Base-by-base conservation (phyloP, 2,329 filamentous ascomycete species). In the Scedosporium minutisporum region DNA sequence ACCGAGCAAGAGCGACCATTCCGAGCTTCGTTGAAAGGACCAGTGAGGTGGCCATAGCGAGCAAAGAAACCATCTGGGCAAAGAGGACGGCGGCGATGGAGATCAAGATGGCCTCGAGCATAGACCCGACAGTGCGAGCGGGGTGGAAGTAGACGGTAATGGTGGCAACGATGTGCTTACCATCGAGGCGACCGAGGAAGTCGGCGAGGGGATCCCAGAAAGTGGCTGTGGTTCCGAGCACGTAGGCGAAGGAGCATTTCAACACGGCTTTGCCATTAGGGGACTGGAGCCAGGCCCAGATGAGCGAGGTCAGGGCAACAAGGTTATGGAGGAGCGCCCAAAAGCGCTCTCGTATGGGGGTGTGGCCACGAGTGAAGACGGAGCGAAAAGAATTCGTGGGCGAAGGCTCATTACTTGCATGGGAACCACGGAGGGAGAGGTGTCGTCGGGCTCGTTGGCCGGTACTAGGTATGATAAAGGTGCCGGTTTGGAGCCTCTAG, bases 141-240 rank as follows among this genome's bases (percentile, higher is more conserved):
- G 93, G 92, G 72, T 97, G 92, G 70, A 97, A 97, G 71, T 96
- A 97, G 10, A 97, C 93, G 0, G 91, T 96, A 63, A 97, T 86
- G 2, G 93, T 97, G 38, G 92, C 92, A 60, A 96, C 91, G 70
- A 96, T 87, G 74, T 97, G 93, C 71, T 97, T 97, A 60, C 91
- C 91, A 75, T 96, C 93, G 70, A 92, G 89, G 66, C 87, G 82
- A 10, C 93, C 93, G 16, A 97, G 79, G 63, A 92, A 84, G 6
- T 80, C 77, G 16, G 91, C 87, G 63, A 96, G 80, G 2, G 83
- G 82, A 2, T 87, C 84, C 65, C 91, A 87, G 69, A 96, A 95
- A 0, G 93, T 97, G 42, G 88, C 91, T 73, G 96, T 78, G 67
- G 90, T 96, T 18, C 90, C 93, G 41, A 97, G 75, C 3, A 96